Base-by-base conservation (phyloP, 768 basidiomycete genomes). In the Lyophyllum decastes region DNA sequence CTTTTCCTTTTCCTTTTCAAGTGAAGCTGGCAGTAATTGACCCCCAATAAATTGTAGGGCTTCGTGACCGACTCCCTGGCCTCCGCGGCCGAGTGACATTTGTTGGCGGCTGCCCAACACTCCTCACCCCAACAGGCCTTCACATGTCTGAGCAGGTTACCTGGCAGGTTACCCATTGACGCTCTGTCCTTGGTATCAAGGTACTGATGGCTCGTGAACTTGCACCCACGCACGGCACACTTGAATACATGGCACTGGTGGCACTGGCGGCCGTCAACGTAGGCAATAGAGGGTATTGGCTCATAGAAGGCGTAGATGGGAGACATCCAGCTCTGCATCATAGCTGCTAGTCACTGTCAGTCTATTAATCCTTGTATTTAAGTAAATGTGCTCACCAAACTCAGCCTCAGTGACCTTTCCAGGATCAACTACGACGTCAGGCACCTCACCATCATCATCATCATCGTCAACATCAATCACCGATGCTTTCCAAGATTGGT, bases 181-280 rank as follows among this genome's bases (percentile, higher is more conserved):
- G 44, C 17, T 17, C 22, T 40, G 43, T 62, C 61, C 45, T 62
- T 58, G 10, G 41, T 62, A 45, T 55, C 46, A 27, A 62, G 57
- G 48, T 55, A 62, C 22, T 44, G 54, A 8, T 33, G 11, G 1
- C 38, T 34, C 35, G 46, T 55, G 44, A 55, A 45, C 26, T 51
- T 61, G 48, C 61, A 61, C 1, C 61, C 57, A 14, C 38, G 14
- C n/a, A 49, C 57, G 0, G 30, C 27, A 46, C 56, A 57, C 11
- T 34, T 24, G 43, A 57, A 57, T 24, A n/a, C n/a, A n/a, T n/a
- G n/a, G n/a, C n/a, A n/a, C n/a, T 51, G 17, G 27, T 57, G 56
- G 25, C 38, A 34, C 1, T 49, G 41, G 21, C 30, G 12, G 2
- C 25, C 38, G 4, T 49, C 22, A 26, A 35, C 16, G n/a, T 56